Evolutionary conservation across 768 basidiomycete genomes (phyloP).

Genomic region (Termitomyces titanicus): DNA sequence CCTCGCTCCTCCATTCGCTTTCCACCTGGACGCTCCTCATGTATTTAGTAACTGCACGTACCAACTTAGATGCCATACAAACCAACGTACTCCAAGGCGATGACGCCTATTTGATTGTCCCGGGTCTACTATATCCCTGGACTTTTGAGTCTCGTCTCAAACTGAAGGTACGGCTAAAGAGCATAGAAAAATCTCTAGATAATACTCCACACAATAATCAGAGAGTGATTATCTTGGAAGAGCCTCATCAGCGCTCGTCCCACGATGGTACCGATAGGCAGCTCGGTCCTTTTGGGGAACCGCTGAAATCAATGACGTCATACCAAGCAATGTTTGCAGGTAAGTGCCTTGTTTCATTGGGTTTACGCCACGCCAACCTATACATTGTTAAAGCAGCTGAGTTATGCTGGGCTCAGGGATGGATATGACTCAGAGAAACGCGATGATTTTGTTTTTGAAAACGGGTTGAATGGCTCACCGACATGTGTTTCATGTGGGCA

Average conservation of each 20-base stretch:
- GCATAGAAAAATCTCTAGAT: neutral
- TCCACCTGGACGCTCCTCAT: neutral
- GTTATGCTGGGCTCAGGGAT: neutral
- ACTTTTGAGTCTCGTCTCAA: neutral
- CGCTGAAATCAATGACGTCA: slow-evolving; percentile 4
- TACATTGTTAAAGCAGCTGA: neutral
- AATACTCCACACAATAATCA: neutral
- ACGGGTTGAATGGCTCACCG: neutral
- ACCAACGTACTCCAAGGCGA: neutral
- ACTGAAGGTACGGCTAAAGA: neutral
- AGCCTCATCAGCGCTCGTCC: neutral
- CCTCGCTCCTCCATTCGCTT: neutral
- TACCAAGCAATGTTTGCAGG: neutral
- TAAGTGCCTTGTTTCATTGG: neutral
- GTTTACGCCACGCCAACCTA: slow-evolving; percentile 4
- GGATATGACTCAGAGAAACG: neutral
- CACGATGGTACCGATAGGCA: neutral
- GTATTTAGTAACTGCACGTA: neutral
- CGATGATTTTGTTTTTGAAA: neutral
- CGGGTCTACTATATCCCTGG: neutral
- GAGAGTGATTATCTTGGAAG: neutral
- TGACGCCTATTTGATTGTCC: neutral
- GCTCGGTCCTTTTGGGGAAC: neutral
- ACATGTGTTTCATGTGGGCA: neutral
- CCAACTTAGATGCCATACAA: no score